These are phyloP conservation scores for Phoenix roebelenii DNA, from an alignment of 176 grass and related monocot species.

Conservation along the genomic window DNA sequence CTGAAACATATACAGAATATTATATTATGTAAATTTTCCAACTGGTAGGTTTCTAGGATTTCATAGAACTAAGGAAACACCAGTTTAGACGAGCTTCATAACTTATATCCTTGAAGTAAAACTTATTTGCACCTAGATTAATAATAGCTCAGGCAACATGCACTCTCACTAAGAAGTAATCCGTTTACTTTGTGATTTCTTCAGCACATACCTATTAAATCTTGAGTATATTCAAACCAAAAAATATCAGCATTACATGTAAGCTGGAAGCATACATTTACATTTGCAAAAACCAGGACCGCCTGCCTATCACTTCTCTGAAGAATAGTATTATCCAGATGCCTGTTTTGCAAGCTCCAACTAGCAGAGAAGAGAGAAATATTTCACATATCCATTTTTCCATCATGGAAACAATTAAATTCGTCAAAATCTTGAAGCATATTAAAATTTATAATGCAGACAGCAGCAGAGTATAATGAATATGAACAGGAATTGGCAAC, in stretches of 20 bases:
- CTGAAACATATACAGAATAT: no score
- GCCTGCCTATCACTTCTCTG: slow-evolving; percentile 31
- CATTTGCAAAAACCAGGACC: slow-evolving; percentile 47
- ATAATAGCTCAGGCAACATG: neutral
- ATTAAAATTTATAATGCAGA: no score
- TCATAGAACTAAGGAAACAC: no score
- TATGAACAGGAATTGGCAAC: no score
- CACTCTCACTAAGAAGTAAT: neutral
- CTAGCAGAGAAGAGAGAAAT: slow-evolving; percentile 33
- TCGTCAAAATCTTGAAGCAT: no score
- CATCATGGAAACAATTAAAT: no score
- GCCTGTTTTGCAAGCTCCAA: slow-evolving; percentile 28
- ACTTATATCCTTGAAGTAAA: no score
- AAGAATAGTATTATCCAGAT: slow-evolving; percentile 20
- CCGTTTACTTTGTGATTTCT: neutral
- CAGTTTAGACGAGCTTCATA: no score
- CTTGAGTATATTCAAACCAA: slow-evolving; percentile 3
- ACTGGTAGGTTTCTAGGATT: no score
- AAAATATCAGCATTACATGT: slow-evolving; percentile 14
- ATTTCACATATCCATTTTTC: no score
- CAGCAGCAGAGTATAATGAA: no score
- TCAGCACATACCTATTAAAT: slow-evolving; percentile 9
- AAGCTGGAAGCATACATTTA: slow-evolving; percentile 46
- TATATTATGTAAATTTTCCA: no score
- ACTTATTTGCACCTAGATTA: neutral